Evolutionary conservation across 192 early-diverging fungal species (phyloP), one percentile per base, ranked within the genome.

Genomic region (Coemansia sp.): DNA sequence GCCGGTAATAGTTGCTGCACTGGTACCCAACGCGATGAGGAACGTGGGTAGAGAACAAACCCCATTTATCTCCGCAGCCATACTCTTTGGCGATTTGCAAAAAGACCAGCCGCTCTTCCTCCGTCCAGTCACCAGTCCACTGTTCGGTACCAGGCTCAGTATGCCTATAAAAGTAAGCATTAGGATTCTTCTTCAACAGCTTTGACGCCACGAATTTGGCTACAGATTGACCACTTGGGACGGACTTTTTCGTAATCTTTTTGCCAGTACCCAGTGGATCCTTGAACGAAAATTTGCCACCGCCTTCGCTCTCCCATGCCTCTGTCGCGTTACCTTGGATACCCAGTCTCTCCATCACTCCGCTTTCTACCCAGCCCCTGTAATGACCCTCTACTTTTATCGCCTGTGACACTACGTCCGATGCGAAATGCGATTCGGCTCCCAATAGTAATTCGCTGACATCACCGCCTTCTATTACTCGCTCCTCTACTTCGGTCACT

Each of bases 221-320:
- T 22, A 73, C 55, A 32, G 83, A 85, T 61, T 79, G 78, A n/a
- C 78, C 78, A 5, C 59, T 50, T 1, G 76, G 76, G 1, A 75
- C 62, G 31, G 68, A 22, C 17, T 60, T 56, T 67, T 78, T 82
- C 9, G 19, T 65, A 5, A 78, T 17, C 50, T 67, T 68, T 34
- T 86, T 86, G 31, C 86, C 80, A 13, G 72, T 82, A 15, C 87
- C 88, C 45, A 88, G 59, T 1, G 87, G 88, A 61, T 90, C 87
- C 32, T 83, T 87, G 68, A 85, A 90, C 19, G 91, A 89, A 64
- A 89, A 92, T 24, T 82, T 86, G 38, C 89, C 91, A 32, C 91
- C 91, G 22, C 90, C 91, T 46, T 92, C 87, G 60, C 86, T 87
- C 46, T 92, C 90, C 90, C 91, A 92, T 27, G 88, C 88, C 40